phyloP scores from a whole-genome alignment of 345 rosid species.

The Arabis alpina region DNA sequence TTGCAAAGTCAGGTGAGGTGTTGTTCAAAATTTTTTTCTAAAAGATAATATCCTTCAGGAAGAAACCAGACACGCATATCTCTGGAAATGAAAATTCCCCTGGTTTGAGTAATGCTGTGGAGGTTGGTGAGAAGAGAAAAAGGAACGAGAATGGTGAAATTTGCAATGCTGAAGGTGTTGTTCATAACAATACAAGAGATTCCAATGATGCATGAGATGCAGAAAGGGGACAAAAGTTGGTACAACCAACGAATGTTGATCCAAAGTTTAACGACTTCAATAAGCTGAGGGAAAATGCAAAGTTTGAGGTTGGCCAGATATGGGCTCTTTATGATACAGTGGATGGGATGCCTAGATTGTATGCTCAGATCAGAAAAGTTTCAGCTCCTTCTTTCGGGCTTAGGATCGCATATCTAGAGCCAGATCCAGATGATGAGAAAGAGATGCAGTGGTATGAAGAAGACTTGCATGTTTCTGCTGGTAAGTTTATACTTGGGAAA shows the following conservation, averaged over 20 bases:
- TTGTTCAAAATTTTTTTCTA: too few relatives aligned
- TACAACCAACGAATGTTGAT: background rate
- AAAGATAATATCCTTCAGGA: too few relatives aligned
- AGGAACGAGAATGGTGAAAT: too few relatives aligned
- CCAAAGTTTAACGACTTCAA: constrained; percentile 49
- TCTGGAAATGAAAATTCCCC: too few relatives aligned
- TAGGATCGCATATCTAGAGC: constrained; percentile 66
- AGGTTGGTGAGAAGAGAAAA: too few relatives aligned
- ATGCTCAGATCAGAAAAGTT: constrained; percentile 66
- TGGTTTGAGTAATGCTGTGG: too few relatives aligned
- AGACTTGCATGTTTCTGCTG: constrained; percentile 62
- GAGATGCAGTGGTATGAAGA: constrained; percentile 49
- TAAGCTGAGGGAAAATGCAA: constrained; percentile 42
- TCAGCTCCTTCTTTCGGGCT: constrained; percentile 50
- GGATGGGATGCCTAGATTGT: constrained; percentile 73
- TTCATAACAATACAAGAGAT: too few relatives aligned
- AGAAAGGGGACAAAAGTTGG: background rate
- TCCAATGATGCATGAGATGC: too few relatives aligned
- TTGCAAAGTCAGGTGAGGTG: too few relatives aligned
- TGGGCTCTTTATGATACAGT: constrained; percentile 63
- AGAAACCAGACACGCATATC: too few relatives aligned
- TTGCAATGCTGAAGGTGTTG: too few relatives aligned
- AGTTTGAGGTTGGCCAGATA: constrained; percentile 61
- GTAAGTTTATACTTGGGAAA: constrained; percentile 55
- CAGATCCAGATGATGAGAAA: constrained; percentile 54